phyloP scores from a whole-genome alignment of 2,329 filamentous ascomycete genomes.

The Colletotrichum sp. region DNA sequence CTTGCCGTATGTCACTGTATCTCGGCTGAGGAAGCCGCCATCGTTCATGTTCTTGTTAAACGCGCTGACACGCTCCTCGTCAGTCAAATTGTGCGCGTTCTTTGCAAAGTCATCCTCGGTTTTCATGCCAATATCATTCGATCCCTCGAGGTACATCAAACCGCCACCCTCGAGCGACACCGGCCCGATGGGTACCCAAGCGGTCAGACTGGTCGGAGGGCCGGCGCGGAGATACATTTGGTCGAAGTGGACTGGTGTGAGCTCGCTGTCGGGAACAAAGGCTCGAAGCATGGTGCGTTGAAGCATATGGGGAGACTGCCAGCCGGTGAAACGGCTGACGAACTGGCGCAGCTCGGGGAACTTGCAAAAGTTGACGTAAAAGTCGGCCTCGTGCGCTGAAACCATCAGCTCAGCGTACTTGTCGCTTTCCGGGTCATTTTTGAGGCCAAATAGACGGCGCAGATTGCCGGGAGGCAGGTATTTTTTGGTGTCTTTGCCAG shows the following conservation, averaged over 20 bases:
- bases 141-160: constrained; percentile 61
- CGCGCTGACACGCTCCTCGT: constrained; percentile 53
- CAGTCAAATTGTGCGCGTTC: constrained; percentile 52
- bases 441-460: neutral
- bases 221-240: constrained; percentile 62
- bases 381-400: neutral
- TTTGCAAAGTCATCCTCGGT: constrained; percentile 54
- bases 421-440: neutral
- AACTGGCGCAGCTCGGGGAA: constrained; percentile 7
- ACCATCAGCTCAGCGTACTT: constrained; percentile 5
- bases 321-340: neutral
- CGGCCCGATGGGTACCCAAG: constrained; percentile 63
- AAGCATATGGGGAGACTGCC: neutral
- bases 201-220: constrained; percentile 57
- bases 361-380: constrained; percentile 5
- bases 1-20: constrained; percentile 28
- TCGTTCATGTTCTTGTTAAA: constrained; percentile 67
- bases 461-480: constrained; percentile 2
- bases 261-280: constrained; percentile 59
- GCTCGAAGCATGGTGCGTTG: constrained; percentile 57
- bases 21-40: constrained; percentile 52
- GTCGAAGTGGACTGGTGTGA: constrained; percentile 65
- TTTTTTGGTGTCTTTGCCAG: neutral
- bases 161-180: constrained; percentile 59
- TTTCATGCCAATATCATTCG: constrained; percentile 32